A percentile compares a stretch with the other conserved stretches of the same genome.
Conservation (phyloP, 495 filamentous ascomycete genomes). For the Delitschia confertaspora region DNA sequence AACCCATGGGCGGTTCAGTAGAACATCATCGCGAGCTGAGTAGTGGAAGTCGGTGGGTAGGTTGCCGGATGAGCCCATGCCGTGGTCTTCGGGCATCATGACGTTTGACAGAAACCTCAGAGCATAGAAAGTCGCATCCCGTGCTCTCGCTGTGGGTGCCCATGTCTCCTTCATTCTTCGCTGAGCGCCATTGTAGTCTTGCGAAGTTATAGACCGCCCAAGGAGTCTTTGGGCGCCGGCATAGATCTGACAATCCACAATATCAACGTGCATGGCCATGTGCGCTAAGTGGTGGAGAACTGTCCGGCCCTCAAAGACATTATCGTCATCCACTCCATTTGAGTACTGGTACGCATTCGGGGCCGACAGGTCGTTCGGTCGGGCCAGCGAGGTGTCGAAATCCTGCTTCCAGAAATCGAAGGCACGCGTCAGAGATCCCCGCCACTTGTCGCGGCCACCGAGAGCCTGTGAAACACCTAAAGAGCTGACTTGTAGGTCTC, state of each 20-base stretch:
- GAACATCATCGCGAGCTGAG: constrained; percentile 76
- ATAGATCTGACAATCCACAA: constrained; percentile 96
- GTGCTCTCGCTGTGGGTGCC: constrained; percentile 84
- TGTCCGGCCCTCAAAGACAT: constrained; percentile 75
- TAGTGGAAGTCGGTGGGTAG: constrained; percentile 41
- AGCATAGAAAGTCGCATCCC: constrained; percentile 91
- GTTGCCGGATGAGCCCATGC: not conserved
- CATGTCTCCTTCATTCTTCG: constrained; percentile 80
- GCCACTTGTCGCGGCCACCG: constrained; percentile 88
- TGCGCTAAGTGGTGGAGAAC: constrained; percentile 91
- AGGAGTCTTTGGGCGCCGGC: constrained; percentile 76
- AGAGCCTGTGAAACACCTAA: constrained; percentile 70
- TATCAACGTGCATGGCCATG: constrained; percentile 97
- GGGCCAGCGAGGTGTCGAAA: constrained; percentile 72
- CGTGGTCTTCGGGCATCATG: constrained; percentile 46
- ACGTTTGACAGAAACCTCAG: constrained; percentile 78
- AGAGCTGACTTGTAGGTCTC: constrained; percentile 87
- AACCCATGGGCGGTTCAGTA: constrained; percentile 95
- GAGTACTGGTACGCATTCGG: constrained; percentile 22
- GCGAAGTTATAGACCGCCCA: constrained; percentile 71
- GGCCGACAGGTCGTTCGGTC: constrained; percentile 38
- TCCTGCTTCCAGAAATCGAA: constrained; percentile 94
- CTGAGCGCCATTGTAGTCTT: constrained; percentile 71
- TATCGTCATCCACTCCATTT: constrained; percentile 53
- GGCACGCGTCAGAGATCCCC: constrained; percentile 73